Evolutionary conservation across 257 asterid genomes (phyloP), one percentile per base, ranked within the genome.

Genomic region (Nicotiana sylvestris): DNA sequence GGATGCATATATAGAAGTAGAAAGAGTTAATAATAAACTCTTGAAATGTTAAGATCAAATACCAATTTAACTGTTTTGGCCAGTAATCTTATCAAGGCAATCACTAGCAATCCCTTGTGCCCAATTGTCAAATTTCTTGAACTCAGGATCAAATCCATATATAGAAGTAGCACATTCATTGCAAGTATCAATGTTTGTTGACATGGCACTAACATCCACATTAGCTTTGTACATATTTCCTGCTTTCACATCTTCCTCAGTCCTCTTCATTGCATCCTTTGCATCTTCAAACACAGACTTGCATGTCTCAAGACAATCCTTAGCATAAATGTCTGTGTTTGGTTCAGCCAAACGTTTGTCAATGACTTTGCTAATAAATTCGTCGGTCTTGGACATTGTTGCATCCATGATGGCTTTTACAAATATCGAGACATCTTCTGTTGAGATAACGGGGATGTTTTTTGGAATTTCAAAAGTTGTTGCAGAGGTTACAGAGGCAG

Each of bases 151-250:
- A 33, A 33, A 33, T 3, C 80, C 81, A 60, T 37, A 60, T 27
- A 70, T 53, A 10, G 56, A 65, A 6, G 16, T 25, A 61, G 80
- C 57, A 81, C 91, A 88, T 4, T 88, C 91, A 51, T 80, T 64
- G 83, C 91, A 88, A 17, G 88, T 83, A 29, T 85, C 89, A 33
- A 86, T 62, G 49, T 86, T 35, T n/a, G 82, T 83, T 68, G 72
- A 32, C 76, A 88, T 86, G 16, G 89, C 89, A 81, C 88, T 82
- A 7, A 86, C 72, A 56, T 85, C 89, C 58, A 88, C 79, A 56
- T 81, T 82, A 13, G 89, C 91, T 82, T 85, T 88, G 27, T 69
- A 56, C 74, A 82, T 86, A 55, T 88, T 85, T 9, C 86, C 87
- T 13, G 81, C 49, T 15, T 43, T 6, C 5, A 86, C 51, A 86